These are phyloP conservation scores for Pezicula carpinea DNA, from an alignment of 2,329 filamentous ascomycete species.

Conservation along the genomic window DNA sequence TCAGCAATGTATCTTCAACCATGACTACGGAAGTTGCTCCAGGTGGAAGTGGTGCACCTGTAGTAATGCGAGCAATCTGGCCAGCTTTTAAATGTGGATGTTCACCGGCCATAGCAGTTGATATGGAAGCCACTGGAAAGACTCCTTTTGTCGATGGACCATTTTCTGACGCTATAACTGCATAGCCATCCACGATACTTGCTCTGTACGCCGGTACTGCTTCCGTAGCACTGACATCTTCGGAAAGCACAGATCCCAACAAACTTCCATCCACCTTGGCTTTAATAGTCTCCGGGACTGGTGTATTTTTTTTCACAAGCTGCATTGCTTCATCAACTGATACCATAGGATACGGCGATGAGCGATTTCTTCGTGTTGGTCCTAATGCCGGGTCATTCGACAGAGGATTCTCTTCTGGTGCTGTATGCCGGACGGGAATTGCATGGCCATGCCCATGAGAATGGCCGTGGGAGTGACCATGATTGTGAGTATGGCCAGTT, in stretches of 20 bases:
- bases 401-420: constrained; percentile 48
- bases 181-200: constrained; percentile 96
- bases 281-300: constrained; percentile 51
- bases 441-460: constrained; percentile 59
- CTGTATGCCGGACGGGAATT: constrained; percentile 68
- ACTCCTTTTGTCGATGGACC: constrained; percentile 64
- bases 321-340: constrained; percentile 75
- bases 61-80: constrained; percentile 86
- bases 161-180: constrained; percentile 63
- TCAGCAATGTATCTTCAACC: constrained; percentile 88
- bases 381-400: constrained; percentile 59
- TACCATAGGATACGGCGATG: constrained; percentile 90
- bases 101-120: constrained; percentile 74
- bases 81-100: constrained; percentile 62
- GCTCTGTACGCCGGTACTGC: constrained; percentile 89
- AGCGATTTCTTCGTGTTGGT: constrained; percentile 68
- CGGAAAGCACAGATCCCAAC: constrained; percentile 74
- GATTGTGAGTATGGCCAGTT: constrained; percentile 33
- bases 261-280: constrained; percentile 60
- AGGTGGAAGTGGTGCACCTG: constrained; percentile 82
- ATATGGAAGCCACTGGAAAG: constrained; percentile 83
- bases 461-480: constrained; percentile 50
- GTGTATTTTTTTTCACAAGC: constrained; percentile 69
- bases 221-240: constrained; percentile 75
- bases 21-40: constrained; percentile 91